phyloP scores from a whole-genome alignment of 495 filamentous ascomycete genomes.

The Rusavskia elegans region DNA sequence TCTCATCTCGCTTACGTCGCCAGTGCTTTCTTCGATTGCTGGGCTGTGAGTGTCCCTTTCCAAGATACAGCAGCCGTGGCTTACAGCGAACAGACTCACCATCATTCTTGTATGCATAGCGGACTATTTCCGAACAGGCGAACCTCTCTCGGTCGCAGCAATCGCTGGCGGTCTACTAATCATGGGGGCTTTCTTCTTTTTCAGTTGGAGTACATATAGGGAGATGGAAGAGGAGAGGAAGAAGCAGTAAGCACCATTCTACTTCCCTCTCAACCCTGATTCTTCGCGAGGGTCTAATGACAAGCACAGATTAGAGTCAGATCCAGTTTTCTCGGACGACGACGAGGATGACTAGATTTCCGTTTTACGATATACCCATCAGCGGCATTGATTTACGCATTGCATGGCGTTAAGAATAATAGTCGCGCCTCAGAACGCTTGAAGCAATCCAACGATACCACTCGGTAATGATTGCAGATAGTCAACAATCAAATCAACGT shows the following conservation, averaged over 20 bases:
- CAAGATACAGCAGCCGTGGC: neutral
- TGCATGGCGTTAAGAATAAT: neutral
- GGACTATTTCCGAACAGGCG: slow-evolving; percentile 72
- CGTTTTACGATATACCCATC: neutral
- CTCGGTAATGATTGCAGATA: no score
- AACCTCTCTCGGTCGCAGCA: slow-evolving; percentile 54
- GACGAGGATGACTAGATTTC: neutral
- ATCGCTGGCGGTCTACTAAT: slow-evolving; percentile 76
- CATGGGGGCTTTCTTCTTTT: slow-evolving; percentile 64
- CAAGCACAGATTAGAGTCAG: neutral
- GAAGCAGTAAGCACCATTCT: slow-evolving; percentile 25
- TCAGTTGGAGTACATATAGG: slow-evolving; percentile 81
- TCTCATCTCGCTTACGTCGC: slow-evolving; percentile 79
- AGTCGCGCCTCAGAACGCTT: no score
- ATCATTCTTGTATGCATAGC: slow-evolving; percentile 91
- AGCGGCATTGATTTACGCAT: neutral
- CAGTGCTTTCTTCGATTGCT: slow-evolving; percentile 81
- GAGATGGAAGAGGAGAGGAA: slow-evolving; percentile 77
- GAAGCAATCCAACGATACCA: no score
- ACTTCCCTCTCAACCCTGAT: no score
- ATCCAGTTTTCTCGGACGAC: neutral
- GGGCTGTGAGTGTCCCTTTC: slow-evolving; percentile 33
- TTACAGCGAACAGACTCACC: slow-evolving; percentile 35
- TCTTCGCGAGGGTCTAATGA: neutral
- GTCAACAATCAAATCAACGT: no score